Percentiles rank a stretch among this genome's conserved stretches.
Conservation (phyloP, 148 eudicot genomes). For the Rhododendron kiyosumense region DNA sequence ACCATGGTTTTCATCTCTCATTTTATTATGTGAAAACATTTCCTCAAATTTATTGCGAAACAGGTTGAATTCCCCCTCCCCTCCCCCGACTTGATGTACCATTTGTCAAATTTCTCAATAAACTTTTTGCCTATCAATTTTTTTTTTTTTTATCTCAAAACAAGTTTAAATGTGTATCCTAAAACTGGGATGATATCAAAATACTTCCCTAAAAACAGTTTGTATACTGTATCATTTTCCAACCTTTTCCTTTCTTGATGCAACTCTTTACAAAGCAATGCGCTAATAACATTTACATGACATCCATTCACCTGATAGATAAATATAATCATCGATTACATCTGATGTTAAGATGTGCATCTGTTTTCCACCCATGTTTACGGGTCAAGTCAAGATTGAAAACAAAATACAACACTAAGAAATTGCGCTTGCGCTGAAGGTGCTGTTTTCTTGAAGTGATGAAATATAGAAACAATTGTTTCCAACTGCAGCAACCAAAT, state of each 20-base stretch:
- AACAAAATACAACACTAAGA: neutral
- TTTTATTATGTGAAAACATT: neutral
- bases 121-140: too few relatives aligned
- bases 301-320: neutral
- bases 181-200: neutral
- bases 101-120: too few relatives aligned
- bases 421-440: neutral
- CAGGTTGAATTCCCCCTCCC: too few relatives aligned
- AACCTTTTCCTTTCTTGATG: neutral
- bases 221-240: neutral
- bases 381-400: neutral
- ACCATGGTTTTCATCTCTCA: neutral
- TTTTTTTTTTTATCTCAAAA: neutral
- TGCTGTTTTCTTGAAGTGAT: neutral
- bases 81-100: too few relatives aligned
- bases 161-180: neutral
- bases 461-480: neutral
- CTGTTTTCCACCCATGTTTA: neutral
- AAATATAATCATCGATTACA: neutral
- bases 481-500: slow-evolving; percentile 1
- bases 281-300: neutral
- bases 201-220: neutral
- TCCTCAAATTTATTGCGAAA: neutral
- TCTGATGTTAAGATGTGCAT: neutral
- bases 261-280: neutral